A percentile compares a stretch with the other conserved stretches of the same genome.
phyloP scores from a whole-genome alignment of 2,329 filamentous ascomycete species.

The Alternaria angustiovoidea region DNA sequence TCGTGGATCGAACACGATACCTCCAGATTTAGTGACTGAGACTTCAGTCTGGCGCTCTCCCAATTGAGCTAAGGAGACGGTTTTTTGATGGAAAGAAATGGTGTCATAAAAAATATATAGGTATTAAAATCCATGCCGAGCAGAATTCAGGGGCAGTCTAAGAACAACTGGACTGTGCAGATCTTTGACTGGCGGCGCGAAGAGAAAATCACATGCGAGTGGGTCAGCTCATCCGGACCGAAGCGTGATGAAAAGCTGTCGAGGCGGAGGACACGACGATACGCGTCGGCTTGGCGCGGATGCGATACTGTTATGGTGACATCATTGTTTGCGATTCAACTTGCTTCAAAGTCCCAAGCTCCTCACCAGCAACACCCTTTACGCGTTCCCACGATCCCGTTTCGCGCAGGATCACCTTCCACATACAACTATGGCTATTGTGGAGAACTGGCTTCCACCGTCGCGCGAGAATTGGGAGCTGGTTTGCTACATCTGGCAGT shows the following conservation, averaged over 20 bases:
- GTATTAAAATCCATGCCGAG: too few relatives aligned
- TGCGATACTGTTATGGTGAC: constrained; percentile 20
- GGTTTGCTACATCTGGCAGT: constrained; percentile 56
- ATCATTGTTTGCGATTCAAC: constrained; percentile 14
- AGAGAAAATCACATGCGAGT: neutral
- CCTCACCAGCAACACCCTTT: neutral
- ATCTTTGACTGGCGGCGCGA: neutral
- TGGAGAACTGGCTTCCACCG: constrained; percentile 57
- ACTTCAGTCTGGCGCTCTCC: constrained; percentile 45
- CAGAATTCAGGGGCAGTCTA: too few relatives aligned
- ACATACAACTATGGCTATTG: constrained; percentile 49
- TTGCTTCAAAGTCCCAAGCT: neutral
- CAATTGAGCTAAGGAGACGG: constrained; percentile 43
- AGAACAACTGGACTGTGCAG: too few relatives aligned
- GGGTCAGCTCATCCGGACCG: neutral
- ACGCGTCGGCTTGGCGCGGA: constrained; percentile 24
- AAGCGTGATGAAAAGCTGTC: neutral
- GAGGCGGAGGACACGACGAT: neutral
- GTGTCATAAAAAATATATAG: fast-evolving
- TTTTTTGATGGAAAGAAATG: neutral
- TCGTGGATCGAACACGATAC: constrained; percentile 44
- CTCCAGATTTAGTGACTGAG: constrained; percentile 42
- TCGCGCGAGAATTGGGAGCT: constrained; percentile 61
- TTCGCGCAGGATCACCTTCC: neutral
- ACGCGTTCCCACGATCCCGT: neutral